Evolutionary conservation across 768 basidiomycete species (phyloP).

Genomic region (Lyophyllum atratum): DNA sequence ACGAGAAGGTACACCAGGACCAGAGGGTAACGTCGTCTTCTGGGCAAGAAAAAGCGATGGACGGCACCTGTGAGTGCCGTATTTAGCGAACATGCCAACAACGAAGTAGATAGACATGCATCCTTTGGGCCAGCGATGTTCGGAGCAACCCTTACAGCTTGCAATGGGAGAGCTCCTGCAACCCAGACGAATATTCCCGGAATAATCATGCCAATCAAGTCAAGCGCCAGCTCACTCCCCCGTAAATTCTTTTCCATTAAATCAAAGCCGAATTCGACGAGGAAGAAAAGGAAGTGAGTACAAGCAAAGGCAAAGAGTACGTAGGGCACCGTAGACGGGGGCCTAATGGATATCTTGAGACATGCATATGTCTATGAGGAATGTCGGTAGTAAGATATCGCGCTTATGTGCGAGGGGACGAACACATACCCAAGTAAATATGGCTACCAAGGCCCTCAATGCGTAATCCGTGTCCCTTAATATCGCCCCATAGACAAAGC

Average conservation of each 20-base stretch:
- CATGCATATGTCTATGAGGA: constrained; percentile 44
- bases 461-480: constrained; percentile 21
- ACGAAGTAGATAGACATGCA: constrained; percentile 32
- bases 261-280: constrained; percentile 37
- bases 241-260: constrained; percentile 17
- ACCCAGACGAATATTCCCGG: constrained; percentile 45
- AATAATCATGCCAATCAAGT: constrained; percentile 32
- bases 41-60: constrained; percentile 51
- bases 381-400: constrained; percentile 6
- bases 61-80: constrained; percentile 43
- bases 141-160: constrained; percentile 40
- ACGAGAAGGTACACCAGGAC: constrained; percentile 67
- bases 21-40: constrained; percentile 67
- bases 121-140: constrained; percentile 52
- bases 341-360: constrained; percentile 37
- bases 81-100: constrained; percentile 6
- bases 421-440: constrained; percentile 52
- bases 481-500: constrained; percentile 35
- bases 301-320: constrained; percentile 44
- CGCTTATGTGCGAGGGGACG: constrained; percentile 1
- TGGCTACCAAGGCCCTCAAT: constrained; percentile 31
- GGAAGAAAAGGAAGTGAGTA: constrained; percentile 34
- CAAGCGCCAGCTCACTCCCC: constrained; percentile 20
- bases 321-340: constrained; percentile 56
- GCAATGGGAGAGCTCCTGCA: constrained; percentile 60